Base-by-base conservation (phyloP, 495 filamentous ascomycete species). In the Hypoxylon perforatum region DNA sequence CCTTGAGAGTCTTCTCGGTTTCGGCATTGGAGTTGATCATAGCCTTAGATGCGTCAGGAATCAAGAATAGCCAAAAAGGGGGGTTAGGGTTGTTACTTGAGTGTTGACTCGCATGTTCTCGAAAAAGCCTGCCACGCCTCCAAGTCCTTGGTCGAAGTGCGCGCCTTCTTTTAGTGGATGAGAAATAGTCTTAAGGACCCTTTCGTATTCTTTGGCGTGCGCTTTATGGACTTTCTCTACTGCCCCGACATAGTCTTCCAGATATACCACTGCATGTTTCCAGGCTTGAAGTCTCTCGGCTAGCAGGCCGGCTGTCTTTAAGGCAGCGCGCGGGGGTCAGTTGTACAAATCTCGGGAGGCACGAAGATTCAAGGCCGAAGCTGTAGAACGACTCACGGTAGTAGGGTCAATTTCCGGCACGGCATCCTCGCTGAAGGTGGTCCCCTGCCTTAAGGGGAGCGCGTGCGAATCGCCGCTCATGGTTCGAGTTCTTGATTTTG, bases 161-260 rank as follows among this genome's bases (percentile, higher is more conserved):
- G 95, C 84, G 3, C 91, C 91, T 73, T 97, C 92, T 66, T 83
- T 90, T 68, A 99, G 78, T 17, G 95, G 95, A 61, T 93, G 87
- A 41, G 86, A 89, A 64, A 97, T 91, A 39, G 91, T 91, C 92
- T 97, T 98, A 67, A 97, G 77, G 22, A 97, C 88, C 78, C 90
- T 94, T 84, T 97, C 93, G 70, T 96, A 95, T 74, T 98, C 95
- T 82, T 97, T 98, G 25, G 92, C 88, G 63, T 96, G 88, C 12
- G 86, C 84, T 76, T 88, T 92, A 65, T 97, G 86, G 38, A 91
- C 79, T 81, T 93, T 97, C 74, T 96, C 92, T 19, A 90, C 92
- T 10, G 88, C 87, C 38, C 79, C 76, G 63, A 99, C 85, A 74
- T 97, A 99, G 50, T 94, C 91, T 76, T 97, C 93, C 23, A 99